Percentiles rank a stretch among this genome's conserved stretches.
Evolutionary conservation across 1,284 basidiomycete species (phyloP).

Genomic region (Microstroma glucosiphilum): DNA sequence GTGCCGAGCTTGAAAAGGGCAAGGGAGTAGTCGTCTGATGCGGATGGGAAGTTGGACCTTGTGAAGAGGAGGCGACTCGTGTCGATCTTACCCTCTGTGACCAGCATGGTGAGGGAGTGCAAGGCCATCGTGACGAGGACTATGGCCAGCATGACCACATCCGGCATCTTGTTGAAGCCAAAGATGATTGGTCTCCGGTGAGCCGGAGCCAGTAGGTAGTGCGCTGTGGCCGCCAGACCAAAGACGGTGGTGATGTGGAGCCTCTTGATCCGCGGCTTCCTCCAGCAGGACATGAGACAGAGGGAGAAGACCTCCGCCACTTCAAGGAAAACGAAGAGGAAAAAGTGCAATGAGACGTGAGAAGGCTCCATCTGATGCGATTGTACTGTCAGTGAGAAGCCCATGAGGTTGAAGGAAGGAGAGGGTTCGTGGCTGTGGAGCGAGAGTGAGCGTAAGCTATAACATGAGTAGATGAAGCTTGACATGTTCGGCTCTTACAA

Average conservation of each 20-base stretch:
- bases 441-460: background rate
- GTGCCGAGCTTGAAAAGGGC: conserved; percentile 44
- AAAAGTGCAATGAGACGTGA: conserved; percentile 35
- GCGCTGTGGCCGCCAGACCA: conserved; percentile 24
- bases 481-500: background rate
- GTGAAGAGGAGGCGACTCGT: conserved; percentile 28
- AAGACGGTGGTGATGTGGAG: conserved; percentile 32
- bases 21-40: conserved; percentile 38
- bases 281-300: background rate
- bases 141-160: conserved; percentile 27
- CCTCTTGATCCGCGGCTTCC: conserved; percentile 21
- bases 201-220: conserved; percentile 26
- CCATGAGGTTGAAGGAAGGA: conserved; percentile 40
- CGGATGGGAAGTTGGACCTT: conserved; percentile 26
- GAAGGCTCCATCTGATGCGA: conserved; percentile 31
- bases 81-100: conserved; percentile 29
- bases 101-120: conserved; percentile 37
- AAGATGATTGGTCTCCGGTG: conserved; percentile 34
- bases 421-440: conserved; percentile 9
- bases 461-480: background rate
- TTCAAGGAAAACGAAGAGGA: conserved; percentile 35
- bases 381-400: conserved; percentile 40
- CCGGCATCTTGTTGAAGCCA: conserved; percentile 31
- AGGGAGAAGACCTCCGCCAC: conserved; percentile 30
- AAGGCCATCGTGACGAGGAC: conserved; percentile 33